Base-by-base conservation (phyloP, 768 basidiomycete genomes). In the Boletus pseudo-olivaceus region DNA sequence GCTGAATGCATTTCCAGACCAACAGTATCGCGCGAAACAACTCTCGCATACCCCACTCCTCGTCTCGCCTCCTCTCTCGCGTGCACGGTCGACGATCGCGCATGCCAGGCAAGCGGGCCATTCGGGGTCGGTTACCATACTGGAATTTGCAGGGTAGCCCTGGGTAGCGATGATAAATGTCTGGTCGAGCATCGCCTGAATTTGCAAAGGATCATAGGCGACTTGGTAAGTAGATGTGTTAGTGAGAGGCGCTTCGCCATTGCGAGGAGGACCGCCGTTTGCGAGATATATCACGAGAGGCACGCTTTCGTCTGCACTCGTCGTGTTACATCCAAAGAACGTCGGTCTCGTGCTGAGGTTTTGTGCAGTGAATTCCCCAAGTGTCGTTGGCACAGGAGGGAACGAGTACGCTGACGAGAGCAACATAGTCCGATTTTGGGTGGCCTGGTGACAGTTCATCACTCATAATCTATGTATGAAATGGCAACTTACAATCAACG, bases 271-370 rank as follows among this genome's bases (percentile, higher is more conserved):
- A 5, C 76, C 78, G 29, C 81, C 80, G 59, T 79, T 81, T 1
- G 83, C 82, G n/a, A 84, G 66, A 66, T 86, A 86, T 51, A 84
- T 73, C 15, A 85, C 58, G 37, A 84, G 63, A 3, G 83, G 82
- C 5, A 73, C 74, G 39, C 65, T 68, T 0, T 55, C 59, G 23
- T 61, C 66, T 44, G 59, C 59, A 26, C 47, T 62, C 39, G 62
- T 54, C 30, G 56, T 58, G 7, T 72, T 58, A 59, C 79, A 79
- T 5, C 78, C 80, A 60, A 79, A 79, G 67, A 81, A 78, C 10
- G 76, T 76, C 7, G 77, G 77, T 9, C 70, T 67, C 0, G 55
- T 48, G 32, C 62, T 72, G 27, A 78, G 68, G 46, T 71, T 72
- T 41, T 72, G 69, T 17, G 70, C 63, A 30, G 67, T 59, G 49